phyloP scores from a whole-genome alignment of 2,329 filamentous ascomycete species.

The Trichocomaceae sp. region DNA sequence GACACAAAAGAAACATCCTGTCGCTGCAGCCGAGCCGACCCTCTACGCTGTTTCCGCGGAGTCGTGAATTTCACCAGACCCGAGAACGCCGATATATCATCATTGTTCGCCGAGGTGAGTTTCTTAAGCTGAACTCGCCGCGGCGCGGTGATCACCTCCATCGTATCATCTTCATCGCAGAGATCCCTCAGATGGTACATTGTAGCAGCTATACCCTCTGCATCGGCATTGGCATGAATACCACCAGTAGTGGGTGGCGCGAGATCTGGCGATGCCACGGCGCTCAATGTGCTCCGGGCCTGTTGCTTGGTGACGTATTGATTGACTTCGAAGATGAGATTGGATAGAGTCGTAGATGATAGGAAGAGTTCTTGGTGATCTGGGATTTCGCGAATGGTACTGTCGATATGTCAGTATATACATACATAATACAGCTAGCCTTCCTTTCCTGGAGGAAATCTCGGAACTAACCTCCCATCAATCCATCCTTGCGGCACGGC shows the following conservation, averaged over 20 bases:
- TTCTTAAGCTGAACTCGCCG: slow-evolving; percentile 38
- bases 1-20: background rate
- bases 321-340: slow-evolving; percentile 83
- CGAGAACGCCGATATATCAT: slow-evolving; percentile 19
- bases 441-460: too few species aligned
- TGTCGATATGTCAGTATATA: slow-evolving; percentile 12
- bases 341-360: slow-evolving; percentile 74
- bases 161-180: slow-evolving; percentile 56
- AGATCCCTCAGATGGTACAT: slow-evolving; percentile 64
- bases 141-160: slow-evolving; percentile 62
- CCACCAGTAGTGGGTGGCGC: background rate
- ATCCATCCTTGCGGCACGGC: slow-evolving; percentile 30
- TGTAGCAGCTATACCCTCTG: slow-evolving; percentile 60
- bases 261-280: background rate
- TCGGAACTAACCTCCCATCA: slow-evolving; percentile 28
- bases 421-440: too few species aligned
- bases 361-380: slow-evolving; percentile 86
- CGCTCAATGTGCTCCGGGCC: slow-evolving; percentile 19
- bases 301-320: slow-evolving; percentile 57
- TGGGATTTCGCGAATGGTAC: slow-evolving; percentile 33
- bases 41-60: slow-evolving; percentile 14
- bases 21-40: slow-evolving; percentile 7
- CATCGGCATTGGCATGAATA: slow-evolving; percentile 48
- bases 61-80: slow-evolving; percentile 25
- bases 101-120: slow-evolving; percentile 32